Conservation (phyloP, 768 basidiomycete genomes). For the Russula griseocarnosa region DNA sequence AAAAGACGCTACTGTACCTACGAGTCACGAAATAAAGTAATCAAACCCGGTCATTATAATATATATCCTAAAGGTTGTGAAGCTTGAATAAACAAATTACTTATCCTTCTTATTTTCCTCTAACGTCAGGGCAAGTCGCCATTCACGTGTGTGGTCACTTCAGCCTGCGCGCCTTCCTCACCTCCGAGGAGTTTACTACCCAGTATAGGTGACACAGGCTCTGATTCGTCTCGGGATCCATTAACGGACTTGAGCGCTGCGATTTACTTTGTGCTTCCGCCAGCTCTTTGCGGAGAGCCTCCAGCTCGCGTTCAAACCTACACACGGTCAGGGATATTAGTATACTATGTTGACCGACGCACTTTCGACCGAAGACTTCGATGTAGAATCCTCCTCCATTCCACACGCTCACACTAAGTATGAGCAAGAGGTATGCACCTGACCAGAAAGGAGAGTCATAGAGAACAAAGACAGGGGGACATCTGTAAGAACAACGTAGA, state of each 20-base stretch:
- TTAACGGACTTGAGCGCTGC: conserved; percentile 21
- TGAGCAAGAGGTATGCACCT: conserved; percentile 66
- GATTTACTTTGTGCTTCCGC: conserved; percentile 50
- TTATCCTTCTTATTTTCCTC: conserved; percentile 17
- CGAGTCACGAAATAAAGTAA: conserved; percentile 1
- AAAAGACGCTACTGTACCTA: background rate
- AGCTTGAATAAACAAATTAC: conserved; percentile 3
- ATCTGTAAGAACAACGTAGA: conserved; percentile 83
- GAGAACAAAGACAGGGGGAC: conserved; percentile 79
- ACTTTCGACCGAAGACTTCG: conserved; percentile 97
- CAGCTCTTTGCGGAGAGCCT: conserved; percentile 84
- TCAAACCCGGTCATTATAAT: conserved; percentile 4
- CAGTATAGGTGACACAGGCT: conserved; percentile 27
- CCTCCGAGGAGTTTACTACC: background rate
- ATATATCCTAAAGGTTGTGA: background rate
- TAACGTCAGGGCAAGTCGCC: background rate
- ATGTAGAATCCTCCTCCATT: conserved; percentile 96
- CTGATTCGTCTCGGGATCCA: conserved; percentile 22
- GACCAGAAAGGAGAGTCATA: conserved; percentile 81
- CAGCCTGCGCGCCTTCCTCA: conserved; percentile 3
- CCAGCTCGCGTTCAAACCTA: conserved; percentile 91
- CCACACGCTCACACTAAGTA: conserved; percentile 89
- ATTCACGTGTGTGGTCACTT: background rate
- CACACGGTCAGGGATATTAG: conserved; percentile 4
- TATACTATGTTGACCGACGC: conserved; percentile 34